Conservation (phyloP, 768 basidiomycete species). For the Boletus pseudopeckii region DNA sequence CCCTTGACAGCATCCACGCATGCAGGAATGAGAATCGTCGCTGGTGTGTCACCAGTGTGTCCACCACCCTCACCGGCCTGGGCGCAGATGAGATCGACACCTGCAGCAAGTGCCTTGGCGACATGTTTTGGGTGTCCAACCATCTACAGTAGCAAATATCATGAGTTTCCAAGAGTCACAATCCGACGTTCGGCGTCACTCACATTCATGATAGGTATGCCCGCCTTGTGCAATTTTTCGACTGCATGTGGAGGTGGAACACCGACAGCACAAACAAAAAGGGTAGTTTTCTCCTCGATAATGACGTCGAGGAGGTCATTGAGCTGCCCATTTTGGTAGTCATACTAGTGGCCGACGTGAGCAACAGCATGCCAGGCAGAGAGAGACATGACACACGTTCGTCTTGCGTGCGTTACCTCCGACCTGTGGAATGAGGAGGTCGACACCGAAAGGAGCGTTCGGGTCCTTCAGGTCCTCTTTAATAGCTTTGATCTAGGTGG, state of each 20-base stretch:
- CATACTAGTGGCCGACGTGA: slow-evolving; percentile 45
- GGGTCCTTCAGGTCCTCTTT: slow-evolving; percentile 72
- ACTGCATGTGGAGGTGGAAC: slow-evolving; percentile 80
- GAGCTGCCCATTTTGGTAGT: slow-evolving; percentile 88
- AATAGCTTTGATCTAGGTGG: slow-evolving; percentile 58
- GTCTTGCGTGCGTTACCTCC: slow-evolving; percentile 89
- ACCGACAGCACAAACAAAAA: slow-evolving; percentile 92
- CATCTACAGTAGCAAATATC: slow-evolving; percentile 44
- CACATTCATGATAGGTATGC: slow-evolving; percentile 86
- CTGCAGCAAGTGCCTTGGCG: slow-evolving; percentile 71
- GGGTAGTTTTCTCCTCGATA: slow-evolving; percentile 81
- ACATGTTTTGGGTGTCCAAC: slow-evolving; percentile 95
- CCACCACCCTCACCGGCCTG: slow-evolving; percentile 93
- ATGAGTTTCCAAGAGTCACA: not conserved
- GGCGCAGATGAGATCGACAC: slow-evolving; percentile 91
- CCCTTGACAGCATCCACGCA: slow-evolving; percentile 84
- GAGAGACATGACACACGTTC: slow-evolving; percentile 49
- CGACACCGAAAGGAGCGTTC: slow-evolving; percentile 86
- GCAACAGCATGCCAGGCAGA: not conserved
- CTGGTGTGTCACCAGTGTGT: slow-evolving; percentile 81
- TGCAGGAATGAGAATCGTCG: slow-evolving; percentile 85
- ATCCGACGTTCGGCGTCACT: slow-evolving; percentile 13
- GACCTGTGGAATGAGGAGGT: slow-evolving; percentile 83
- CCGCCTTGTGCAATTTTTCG: slow-evolving; percentile 77
- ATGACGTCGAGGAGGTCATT: slow-evolving; percentile 84